Evolutionary conservation across 2,329 filamentous ascomycete species (phyloP).

Genomic region (Chaetomium sp.): DNA sequence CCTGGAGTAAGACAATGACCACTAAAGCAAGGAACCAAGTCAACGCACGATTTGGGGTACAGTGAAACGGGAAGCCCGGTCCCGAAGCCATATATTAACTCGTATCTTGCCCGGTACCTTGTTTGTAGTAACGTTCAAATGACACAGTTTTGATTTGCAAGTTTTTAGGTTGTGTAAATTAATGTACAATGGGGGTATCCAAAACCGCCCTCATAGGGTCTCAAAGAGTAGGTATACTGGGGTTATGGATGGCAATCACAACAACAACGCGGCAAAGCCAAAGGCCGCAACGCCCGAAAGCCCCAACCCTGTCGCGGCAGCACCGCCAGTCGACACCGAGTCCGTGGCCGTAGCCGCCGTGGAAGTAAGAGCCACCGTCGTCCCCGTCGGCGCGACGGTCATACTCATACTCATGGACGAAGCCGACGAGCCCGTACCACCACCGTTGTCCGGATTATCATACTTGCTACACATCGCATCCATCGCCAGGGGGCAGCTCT

Average conservation of each 20-base stretch:
- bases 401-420: background rate
- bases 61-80: constrained; percentile 30
- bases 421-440: background rate
- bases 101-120: too few species aligned
- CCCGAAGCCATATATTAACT: too few species aligned
- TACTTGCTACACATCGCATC: background rate
- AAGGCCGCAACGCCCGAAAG: background rate
- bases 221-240: too few species aligned
- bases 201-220: too few species aligned
- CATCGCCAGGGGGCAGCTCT: background rate
- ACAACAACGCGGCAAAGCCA: background rate
- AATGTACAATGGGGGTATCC: too few species aligned
- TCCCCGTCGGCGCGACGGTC: background rate
- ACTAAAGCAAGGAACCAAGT: constrained; percentile 34
- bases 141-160: too few species aligned
- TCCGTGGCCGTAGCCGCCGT: background rate
- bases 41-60: constrained; percentile 34
- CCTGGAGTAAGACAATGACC: constrained; percentile 37
- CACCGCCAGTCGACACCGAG: background rate
- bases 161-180: too few species aligned
- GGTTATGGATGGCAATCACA: background rate
- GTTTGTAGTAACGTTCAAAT: too few species aligned
- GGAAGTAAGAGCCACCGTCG: background rate
- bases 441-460: background rate
- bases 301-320: background rate